phyloP scores from a whole-genome alignment of 768 basidiomycete genomes.

The Suillus variegatus region DNA sequence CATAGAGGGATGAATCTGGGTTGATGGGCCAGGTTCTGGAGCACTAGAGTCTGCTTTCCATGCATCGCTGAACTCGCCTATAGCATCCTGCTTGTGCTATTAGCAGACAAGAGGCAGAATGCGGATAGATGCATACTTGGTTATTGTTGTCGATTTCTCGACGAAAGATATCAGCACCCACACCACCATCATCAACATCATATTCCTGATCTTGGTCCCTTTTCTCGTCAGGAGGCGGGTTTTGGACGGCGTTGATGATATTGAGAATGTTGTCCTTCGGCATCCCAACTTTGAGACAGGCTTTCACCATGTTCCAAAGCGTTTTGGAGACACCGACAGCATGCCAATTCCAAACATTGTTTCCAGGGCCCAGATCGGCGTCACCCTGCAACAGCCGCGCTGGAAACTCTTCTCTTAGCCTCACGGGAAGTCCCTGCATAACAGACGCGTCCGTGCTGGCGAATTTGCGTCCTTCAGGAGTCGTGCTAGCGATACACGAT shows the following conservation, averaged over 20 bases:
- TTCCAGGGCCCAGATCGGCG: slow-evolving; percentile 56
- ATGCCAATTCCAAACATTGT: slow-evolving; percentile 76
- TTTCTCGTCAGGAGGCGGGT: slow-evolving; percentile 36
- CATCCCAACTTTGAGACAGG: slow-evolving; percentile 57
- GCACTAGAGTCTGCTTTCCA: slow-evolving; percentile 62
- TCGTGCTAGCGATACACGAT: slow-evolving; percentile 44
- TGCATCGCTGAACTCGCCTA: slow-evolving; percentile 58
- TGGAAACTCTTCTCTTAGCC: slow-evolving; percentile 75
- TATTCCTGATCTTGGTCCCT: slow-evolving; percentile 36
- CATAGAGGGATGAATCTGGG: slow-evolving; percentile 15
- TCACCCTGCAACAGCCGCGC: slow-evolving; percentile 60
- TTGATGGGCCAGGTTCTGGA: slow-evolving; percentile 30
- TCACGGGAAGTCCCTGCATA: slow-evolving; percentile 65
- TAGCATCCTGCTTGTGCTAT: slow-evolving; percentile 36
- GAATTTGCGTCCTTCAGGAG: slow-evolving; percentile 61
- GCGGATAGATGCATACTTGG: slow-evolving; percentile 24
- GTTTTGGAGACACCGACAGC: slow-evolving; percentile 69
- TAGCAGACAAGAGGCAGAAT: slow-evolving; percentile 10
- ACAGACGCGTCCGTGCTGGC: slow-evolving; percentile 75
- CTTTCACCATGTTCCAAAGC: slow-evolving; percentile 74
- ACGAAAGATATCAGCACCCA: slow-evolving; percentile 26
- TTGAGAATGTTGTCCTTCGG: slow-evolving; percentile 61
- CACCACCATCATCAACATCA: slow-evolving; percentile 34
- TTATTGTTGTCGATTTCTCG: slow-evolving; percentile 25
- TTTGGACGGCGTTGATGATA: slow-evolving; percentile 59